Evolutionary conservation across 345 rosid genomes (phyloP).

Genomic region (Xanthoceras sorbifolium): DNA sequence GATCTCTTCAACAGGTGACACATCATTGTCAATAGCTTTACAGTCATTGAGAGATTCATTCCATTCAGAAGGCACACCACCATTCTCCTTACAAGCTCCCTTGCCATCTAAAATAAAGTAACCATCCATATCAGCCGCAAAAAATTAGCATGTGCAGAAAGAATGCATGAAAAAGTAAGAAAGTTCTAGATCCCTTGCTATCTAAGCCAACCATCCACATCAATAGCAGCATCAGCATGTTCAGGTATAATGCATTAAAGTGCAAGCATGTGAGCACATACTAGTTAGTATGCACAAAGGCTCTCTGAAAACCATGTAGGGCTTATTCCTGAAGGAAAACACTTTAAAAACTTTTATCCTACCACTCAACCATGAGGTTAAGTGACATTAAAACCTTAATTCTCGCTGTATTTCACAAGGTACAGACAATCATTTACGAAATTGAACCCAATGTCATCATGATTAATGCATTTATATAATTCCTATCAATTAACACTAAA

Average conservation of each 20-base stretch:
- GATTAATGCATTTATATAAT: background rate
- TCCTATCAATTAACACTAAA: background rate
- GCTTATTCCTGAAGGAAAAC: background rate
- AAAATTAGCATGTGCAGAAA: slow-evolving; percentile 10
- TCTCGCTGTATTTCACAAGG: background rate
- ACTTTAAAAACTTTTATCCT: background rate
- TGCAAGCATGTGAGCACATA: slow-evolving; percentile 8
- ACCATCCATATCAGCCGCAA: slow-evolving; percentile 7
- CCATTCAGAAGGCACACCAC: slow-evolving; percentile 28
- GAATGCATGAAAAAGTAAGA: background rate
- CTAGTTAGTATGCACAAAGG: background rate
- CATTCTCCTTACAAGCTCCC: slow-evolving; percentile 36
- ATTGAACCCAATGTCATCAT: background rate
- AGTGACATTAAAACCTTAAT: background rate
- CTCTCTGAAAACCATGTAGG: background rate
- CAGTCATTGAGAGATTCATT: slow-evolving; percentile 27
- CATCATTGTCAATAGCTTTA: slow-evolving; percentile 31
- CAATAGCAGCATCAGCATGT: too few relatives aligned
- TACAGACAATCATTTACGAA: background rate
- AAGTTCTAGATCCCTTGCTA: too few relatives aligned
- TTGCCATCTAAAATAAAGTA: slow-evolving; percentile 37
- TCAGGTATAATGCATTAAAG: too few relatives aligned
- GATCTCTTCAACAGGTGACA: slow-evolving; percentile 22
- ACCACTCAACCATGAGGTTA: background rate
- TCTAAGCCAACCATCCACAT: too few relatives aligned